A percentile compares a stretch with the other conserved stretches of the same genome.
These are phyloP conservation scores for Sideroxylon spinosum DNA, from an alignment of 179 eudicot genomes.

Conservation along the genomic window DNA sequence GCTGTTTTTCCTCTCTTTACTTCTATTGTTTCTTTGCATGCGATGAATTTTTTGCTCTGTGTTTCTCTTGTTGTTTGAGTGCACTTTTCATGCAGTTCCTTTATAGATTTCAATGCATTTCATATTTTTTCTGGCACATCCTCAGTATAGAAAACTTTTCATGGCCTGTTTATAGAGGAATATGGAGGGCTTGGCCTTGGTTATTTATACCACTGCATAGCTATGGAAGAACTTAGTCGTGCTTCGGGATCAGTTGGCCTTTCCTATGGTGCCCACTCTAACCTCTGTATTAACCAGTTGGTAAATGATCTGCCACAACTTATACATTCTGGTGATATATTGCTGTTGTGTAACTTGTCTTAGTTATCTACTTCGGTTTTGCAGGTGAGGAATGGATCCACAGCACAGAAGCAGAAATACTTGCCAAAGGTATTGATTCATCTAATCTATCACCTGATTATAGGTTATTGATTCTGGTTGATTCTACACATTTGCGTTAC, in stretches of 20 bases:
- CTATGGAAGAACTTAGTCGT: conserved; percentile 97
- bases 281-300: conserved; percentile 94
- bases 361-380: conserved; percentile 20
- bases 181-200: conserved; percentile 99
- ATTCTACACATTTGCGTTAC: not conserved
- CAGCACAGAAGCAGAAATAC: conserved; percentile 87
- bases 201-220: conserved; percentile 95
- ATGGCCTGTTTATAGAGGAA: conserved; percentile 54
- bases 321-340: not conserved
- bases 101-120: conserved; percentile 1
- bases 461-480: not conserved
- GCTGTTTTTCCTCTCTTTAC: not conserved
- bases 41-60: not conserved
- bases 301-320: conserved; percentile 33
- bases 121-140: not conserved
- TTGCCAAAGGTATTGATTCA: conserved; percentile 70
- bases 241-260: conserved; percentile 98
- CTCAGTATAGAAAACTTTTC: conserved; percentile 4
- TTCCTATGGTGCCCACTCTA: conserved; percentile 97
- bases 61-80: not conserved
- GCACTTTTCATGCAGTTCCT: not conserved
- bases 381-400: conserved; percentile 86
- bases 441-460: not conserved
- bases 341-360: not conserved
- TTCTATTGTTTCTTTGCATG: not conserved